Conservation (phyloP, 306 rosid genomes). For the Astragalus membranaceus region DNA sequence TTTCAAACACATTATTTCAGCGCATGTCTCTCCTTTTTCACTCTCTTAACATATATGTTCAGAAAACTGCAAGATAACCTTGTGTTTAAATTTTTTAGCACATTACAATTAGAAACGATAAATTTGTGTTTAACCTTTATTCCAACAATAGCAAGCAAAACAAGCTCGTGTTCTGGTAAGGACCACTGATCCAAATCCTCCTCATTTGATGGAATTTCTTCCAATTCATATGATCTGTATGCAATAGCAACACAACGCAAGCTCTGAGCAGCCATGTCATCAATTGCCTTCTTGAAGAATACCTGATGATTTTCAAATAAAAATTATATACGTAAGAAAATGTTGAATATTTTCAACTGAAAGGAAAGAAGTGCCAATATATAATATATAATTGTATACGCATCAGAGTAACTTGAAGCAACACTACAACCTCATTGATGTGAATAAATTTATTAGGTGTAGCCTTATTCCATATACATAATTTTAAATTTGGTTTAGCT, state of each 20-base stretch:
- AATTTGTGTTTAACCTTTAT: conserved; percentile 58
- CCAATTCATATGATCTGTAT: conserved; percentile 59
- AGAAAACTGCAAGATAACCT: not conserved
- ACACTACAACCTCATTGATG: conserved; percentile 7
- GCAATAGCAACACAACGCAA: conserved; percentile 95
- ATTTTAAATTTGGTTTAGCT: not conserved
- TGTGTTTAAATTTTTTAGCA: not conserved
- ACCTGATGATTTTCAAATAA: conserved; percentile 38
- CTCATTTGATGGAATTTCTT: conserved; percentile 62
- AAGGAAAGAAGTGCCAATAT: not conserved
- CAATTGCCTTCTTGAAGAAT: conserved; percentile 52
- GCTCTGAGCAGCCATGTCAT: conserved; percentile 85
- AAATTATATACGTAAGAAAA: not conserved
- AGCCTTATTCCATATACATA: not conserved
- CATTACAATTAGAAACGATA: not conserved
- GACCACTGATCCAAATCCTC: conserved; percentile 63
- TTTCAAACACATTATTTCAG: too few relatives aligned
- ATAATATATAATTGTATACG: not conserved
- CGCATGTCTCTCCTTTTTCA: too few relatives aligned
- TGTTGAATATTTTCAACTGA: not conserved
- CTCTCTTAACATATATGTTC: not conserved
- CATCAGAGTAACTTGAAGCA: conserved; percentile 9
- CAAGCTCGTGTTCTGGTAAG: conserved; percentile 80
- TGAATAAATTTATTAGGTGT: not conserved
- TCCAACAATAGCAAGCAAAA: conserved; percentile 88